Base-by-base conservation (phyloP, 2,329 filamentous ascomycete species). In the Cladosporium austrohemisphaericum region DNA sequence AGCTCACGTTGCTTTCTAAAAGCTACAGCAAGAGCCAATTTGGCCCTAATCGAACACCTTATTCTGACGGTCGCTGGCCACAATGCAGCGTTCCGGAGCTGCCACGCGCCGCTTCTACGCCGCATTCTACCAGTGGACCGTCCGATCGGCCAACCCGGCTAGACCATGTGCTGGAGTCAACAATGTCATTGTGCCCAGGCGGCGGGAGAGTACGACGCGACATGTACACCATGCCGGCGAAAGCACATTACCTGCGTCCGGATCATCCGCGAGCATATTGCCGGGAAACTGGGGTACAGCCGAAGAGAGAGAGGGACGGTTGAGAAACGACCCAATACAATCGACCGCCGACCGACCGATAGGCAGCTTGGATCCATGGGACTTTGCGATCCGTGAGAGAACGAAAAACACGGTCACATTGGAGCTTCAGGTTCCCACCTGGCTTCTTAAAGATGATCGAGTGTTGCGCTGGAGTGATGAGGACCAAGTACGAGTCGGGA, bases 121-220 rank as follows among this genome's bases (percentile, higher is more conserved):
- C 10, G 65, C 65, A 44, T 74, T 74, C 56, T 73, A 72, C 59
- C 62, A 61, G 57, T 75, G 70, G 71, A 69, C 33, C 22, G 33
- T 47, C 11, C 44, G 44, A 14, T 38, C 44, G 25, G 11, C 16
- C 23, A 47, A 23, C 13, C 44, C 44, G 14, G 26, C 16, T 4
- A 41, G 16, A 41, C 38, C n/a, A 41, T 41, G 38, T 19, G 16
- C 38, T 8, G 38, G 25, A 41, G 11, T 16, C 25, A 31, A 16
- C 25, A n/a, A n/a, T n/a, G n/a, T n/a, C n/a, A 14, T 41, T 5
- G 14, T 41, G 7, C 9, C 25, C 7, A 41, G 26, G 13, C 38
- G 38, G 16, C 20, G 13, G 23, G 22, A 40, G 14, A 28, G 14
- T 28, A 23, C 37, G 4, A 14, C n/a, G 23, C 22, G 19, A n/a